Percentiles rank a stretch among this genome's conserved stretches.
phyloP scores from a whole-genome alignment of 2,329 filamentous ascomycete genomes.

The Cercospora sp. region DNA sequence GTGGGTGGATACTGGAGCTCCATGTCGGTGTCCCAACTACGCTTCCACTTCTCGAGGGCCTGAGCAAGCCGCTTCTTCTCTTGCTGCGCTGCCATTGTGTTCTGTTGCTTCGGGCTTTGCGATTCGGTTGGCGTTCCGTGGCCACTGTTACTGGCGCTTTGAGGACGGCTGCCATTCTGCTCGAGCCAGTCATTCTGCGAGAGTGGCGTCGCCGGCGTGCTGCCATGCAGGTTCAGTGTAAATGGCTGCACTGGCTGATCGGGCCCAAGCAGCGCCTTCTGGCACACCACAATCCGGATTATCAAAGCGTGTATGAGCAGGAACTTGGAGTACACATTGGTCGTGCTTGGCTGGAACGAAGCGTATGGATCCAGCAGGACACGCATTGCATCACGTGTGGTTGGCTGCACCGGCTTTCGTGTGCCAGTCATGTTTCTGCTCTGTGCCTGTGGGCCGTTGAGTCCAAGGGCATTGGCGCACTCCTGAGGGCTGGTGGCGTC shows the following conservation, averaged over 20 bases:
- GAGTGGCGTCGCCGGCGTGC: conserved; percentile 57
- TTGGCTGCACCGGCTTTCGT: conserved; percentile 63
- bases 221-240: conserved; percentile 38
- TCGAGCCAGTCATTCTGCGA: conserved; percentile 61
- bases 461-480: conserved; percentile 65
- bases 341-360: conserved; percentile 63
- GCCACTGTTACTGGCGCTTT: conserved; percentile 39
- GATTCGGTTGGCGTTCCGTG: conserved; percentile 46
- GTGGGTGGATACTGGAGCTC: conserved; percentile 63
- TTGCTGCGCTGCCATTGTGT: conserved; percentile 49
- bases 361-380: conserved; percentile 61
- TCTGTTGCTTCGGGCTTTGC: conserved; percentile 44
- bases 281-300: conserved; percentile 59
- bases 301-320: conserved; percentile 70
- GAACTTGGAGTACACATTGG: conserved; percentile 73
- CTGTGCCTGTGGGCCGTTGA: conserved; percentile 60
- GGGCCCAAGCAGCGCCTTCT: conserved; percentile 42
- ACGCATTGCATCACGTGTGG: conserved; percentile 62
- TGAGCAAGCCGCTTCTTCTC: conserved; percentile 49
- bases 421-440: conserved; percentile 63
- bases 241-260: conserved; percentile 32
- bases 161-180: conserved; percentile 39
- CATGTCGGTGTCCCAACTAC: conserved; percentile 70
- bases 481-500: conserved; percentile 61
- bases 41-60: conserved; percentile 71